These are phyloP conservation scores for Halenospora varia DNA, from an alignment of 495 filamentous ascomycete species.

Conservation along the genomic window DNA sequence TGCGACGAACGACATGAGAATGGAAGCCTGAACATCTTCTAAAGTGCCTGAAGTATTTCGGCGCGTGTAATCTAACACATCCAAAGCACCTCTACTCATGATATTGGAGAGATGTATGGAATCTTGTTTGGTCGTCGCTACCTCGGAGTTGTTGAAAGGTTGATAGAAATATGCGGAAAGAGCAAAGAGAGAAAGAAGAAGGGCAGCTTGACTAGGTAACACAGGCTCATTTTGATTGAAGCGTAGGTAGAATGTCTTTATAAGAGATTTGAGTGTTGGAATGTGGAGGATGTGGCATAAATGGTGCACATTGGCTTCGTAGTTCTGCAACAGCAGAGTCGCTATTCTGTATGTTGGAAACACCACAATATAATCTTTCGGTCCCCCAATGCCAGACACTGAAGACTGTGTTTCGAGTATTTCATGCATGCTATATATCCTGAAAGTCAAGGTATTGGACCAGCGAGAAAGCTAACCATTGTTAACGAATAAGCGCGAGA, in stretches of 20 bases:
- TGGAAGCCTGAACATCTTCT: slow-evolving; percentile 43
- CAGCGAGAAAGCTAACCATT: slow-evolving; percentile 11
- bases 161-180: slow-evolving; percentile 34
- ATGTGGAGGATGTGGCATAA: slow-evolving; percentile 38
- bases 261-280: slow-evolving; percentile 25
- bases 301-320: slow-evolving; percentile 33
- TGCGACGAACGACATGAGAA: slow-evolving; percentile 35
- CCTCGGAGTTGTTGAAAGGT: slow-evolving; percentile 6
- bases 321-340: slow-evolving; percentile 33
- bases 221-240: slow-evolving; percentile 22
- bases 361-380: slow-evolving; percentile 5
- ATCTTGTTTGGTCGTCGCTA: slow-evolving; percentile 13
- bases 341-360: slow-evolving; percentile 26
- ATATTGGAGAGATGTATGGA: slow-evolving; percentile 16
- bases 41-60: slow-evolving; percentile 34
- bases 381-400: not conserved
- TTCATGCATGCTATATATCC: slow-evolving; percentile 10
- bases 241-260: slow-evolving; percentile 32
- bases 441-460: slow-evolving; percentile 12
- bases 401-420: slow-evolving; percentile 2
- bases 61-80: slow-evolving; percentile 27
- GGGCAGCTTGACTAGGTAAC: slow-evolving; percentile 28
- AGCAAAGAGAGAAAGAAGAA: slow-evolving; percentile 38
- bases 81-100: slow-evolving; percentile 20
- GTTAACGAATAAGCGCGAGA: not conserved